Evolutionary conservation across 164 flowering plant genomes (phyloP), one percentile per base, ranked within the genome.

Genomic region (Magnolia officinalis): DNA sequence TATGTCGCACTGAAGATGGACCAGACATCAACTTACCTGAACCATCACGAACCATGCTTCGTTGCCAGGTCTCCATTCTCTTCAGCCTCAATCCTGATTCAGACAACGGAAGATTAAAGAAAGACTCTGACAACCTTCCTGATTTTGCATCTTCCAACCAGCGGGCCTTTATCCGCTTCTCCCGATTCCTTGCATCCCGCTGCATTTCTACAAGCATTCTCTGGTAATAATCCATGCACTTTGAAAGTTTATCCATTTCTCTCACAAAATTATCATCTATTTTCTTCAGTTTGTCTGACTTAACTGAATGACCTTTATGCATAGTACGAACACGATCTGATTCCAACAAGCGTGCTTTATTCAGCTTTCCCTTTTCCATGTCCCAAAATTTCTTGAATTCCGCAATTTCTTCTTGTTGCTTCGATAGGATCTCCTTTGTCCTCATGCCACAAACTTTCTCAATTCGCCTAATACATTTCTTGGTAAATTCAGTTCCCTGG

Each of bases 161-260:
- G 45, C 52, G 58, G 71, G 77, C 75, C 63, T 78, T 80, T 76
- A 77, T 49, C 74, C 71, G 72, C 24, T 71, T 69, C 79, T 88
- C 80, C 68, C 77, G 78, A 20, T 79, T 78, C 79, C 75, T 81
- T 65, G 81, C 86, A 64, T 78, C 88, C 21, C 26, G 69, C 0
- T 87, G 89, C 73, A 7, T 74, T 16, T 63, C 84, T 83, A 84
- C 76, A 37, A 92, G 90, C 49, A 75, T 74, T 78, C 86, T 82
- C 61, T 80, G 82, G 69, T 74, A 73, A 45, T 21, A 23, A 6
- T 81, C 86, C 80, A 71, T 77, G 68, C 78, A 77, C 23, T 19
- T 24, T 49, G 78, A 69, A 49, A 82, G 83, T 52, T 84, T 86
- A 45, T 87, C 84, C 80, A 81, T 18, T 80, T 83, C 87, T 65